Evolutionary conservation across 192 early-diverging fungal genomes (phyloP).

Genomic region (Jimgerdemannia lactiflua): DNA sequence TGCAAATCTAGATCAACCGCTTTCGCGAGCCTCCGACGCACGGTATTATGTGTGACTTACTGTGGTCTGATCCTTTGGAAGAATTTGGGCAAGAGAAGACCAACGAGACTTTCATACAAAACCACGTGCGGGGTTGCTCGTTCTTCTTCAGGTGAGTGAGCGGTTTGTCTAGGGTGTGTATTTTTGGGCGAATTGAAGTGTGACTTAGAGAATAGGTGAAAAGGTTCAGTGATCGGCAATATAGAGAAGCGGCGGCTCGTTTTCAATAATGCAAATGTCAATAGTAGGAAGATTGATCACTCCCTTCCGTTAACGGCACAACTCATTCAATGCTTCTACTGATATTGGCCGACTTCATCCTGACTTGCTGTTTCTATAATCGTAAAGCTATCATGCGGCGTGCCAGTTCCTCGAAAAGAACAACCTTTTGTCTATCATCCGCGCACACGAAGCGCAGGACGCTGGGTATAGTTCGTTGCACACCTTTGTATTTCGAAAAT

Average conservation of each 20-base stretch:
- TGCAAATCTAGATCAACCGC: conserved; percentile 63
- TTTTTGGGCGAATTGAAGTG: too few species aligned
- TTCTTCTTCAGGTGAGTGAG: conserved; percentile 80
- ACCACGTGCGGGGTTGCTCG: conserved; percentile 92
- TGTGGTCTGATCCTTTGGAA: conserved; percentile 95
- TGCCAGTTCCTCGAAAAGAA: conserved; percentile 94
- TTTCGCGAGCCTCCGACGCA: conserved; percentile 93
- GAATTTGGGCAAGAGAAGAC: conserved; percentile 96
- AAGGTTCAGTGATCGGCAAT: too few species aligned
- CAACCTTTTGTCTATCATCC: conserved; percentile 90
- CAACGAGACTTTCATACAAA: conserved; percentile 88
- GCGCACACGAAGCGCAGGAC: conserved; percentile 98
- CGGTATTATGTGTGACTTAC: conserved; percentile 92
- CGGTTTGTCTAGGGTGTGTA: too few species aligned
- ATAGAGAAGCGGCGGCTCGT: not conserved
- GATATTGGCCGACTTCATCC: not conserved
- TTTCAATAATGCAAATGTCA: not conserved
- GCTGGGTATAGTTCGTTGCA: conserved; percentile 58
- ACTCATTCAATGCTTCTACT: not conserved
- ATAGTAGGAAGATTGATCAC: too few species aligned
- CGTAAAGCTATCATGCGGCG: conserved; percentile 77
- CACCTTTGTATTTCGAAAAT: conserved; percentile 18
- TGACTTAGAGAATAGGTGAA: too few species aligned
- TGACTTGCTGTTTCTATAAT: not conserved
- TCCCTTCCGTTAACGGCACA: not conserved